A percentile compares a stretch with the other conserved stretches of the same genome.
These are phyloP conservation scores for Ganoderma sinense DNA, from an alignment of 1,284 basidiomycete genomes.

Conservation along the genomic window DNA sequence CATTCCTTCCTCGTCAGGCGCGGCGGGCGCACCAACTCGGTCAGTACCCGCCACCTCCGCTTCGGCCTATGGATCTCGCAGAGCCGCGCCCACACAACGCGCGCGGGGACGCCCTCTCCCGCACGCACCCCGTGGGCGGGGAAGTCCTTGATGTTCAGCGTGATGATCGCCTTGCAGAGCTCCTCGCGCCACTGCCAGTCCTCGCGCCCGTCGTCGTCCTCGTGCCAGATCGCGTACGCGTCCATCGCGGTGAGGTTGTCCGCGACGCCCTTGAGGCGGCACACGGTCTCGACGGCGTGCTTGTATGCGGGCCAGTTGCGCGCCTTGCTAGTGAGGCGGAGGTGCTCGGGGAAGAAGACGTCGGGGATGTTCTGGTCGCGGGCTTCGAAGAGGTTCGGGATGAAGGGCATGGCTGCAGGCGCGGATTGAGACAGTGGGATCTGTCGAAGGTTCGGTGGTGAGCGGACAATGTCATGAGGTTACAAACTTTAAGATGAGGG, in stretches of 20 bases:
- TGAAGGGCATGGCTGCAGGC: not conserved
- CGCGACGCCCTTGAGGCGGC: slow-evolving; percentile 19
- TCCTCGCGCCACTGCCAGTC: slow-evolving; percentile 21
- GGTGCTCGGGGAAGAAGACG: slow-evolving; percentile 21
- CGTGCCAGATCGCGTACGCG: not conserved
- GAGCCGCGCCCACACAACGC: slow-evolving; percentile 20
- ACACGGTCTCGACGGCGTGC: slow-evolving; percentile 21
- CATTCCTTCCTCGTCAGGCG: slow-evolving; percentile 2
- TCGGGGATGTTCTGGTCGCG: slow-evolving; percentile 8
- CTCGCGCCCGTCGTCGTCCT: slow-evolving; percentile 7
- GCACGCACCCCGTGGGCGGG: slow-evolving; percentile 8
- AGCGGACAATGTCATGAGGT: not conserved
- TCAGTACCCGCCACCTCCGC: not conserved
- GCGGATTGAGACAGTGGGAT: not conserved
- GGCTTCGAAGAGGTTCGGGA: not conserved
- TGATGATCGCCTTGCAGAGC: slow-evolving; percentile 24
- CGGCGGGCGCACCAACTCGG: not conserved
- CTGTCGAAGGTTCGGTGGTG: not conserved
- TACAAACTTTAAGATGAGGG: not conserved
- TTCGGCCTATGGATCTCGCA: slow-evolving; percentile 1
- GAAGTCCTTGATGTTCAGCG: slow-evolving; percentile 23
- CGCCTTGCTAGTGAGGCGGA: slow-evolving; percentile 10
- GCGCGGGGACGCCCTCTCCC: slow-evolving; percentile 13
- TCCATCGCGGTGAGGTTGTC: slow-evolving; percentile 3
- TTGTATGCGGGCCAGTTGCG: slow-evolving; percentile 26